These are phyloP conservation scores for Elaeis guineensis DNA, from an alignment of 176 grass and related monocot species.

Conservation along the genomic window DNA sequence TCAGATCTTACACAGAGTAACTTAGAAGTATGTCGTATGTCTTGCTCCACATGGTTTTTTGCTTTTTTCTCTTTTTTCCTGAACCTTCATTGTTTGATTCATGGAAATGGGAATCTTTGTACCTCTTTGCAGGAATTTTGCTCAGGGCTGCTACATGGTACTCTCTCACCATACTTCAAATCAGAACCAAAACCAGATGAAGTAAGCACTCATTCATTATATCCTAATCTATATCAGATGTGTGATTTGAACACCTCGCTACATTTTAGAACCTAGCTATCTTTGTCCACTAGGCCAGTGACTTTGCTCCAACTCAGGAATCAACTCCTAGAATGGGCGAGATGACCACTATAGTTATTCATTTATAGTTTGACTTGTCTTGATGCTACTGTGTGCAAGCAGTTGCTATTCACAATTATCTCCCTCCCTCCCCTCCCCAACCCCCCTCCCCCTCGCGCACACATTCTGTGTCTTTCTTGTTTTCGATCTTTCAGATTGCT, in stretches of 20 bases:
- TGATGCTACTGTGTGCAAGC: no score
- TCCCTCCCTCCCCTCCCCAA: no score
- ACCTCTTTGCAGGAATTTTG: conserved; percentile 50
- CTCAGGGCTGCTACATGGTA: conserved; percentile 41
- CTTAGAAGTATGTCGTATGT: conserved; percentile 42
- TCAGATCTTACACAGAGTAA: conserved; percentile 44
- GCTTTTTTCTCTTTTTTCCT: neutral
- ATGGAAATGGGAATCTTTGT: neutral
- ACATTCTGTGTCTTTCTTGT: no score
- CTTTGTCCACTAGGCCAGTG: no score
- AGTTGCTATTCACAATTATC: no score
- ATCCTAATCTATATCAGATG: neutral
- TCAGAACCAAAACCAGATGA: conserved; percentile 53
- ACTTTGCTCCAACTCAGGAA: no score
- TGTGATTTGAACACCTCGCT: neutral
- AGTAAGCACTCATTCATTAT: conserved; percentile 28
- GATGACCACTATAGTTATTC: no score
- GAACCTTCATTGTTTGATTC: no score
- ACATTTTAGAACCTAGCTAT: neutral
- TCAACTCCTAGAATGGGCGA: no score
- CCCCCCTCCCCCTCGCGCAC: no score
- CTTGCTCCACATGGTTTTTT: neutral
- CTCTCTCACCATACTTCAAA: conserved; percentile 41
- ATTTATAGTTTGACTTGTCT: no score
- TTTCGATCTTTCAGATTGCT: no score